A percentile compares a stretch with the other conserved stretches of the same genome.
phyloP scores from a whole-genome alignment of 352 stramenopile genomes.

The Globisporangium sylvaticum region DNA sequence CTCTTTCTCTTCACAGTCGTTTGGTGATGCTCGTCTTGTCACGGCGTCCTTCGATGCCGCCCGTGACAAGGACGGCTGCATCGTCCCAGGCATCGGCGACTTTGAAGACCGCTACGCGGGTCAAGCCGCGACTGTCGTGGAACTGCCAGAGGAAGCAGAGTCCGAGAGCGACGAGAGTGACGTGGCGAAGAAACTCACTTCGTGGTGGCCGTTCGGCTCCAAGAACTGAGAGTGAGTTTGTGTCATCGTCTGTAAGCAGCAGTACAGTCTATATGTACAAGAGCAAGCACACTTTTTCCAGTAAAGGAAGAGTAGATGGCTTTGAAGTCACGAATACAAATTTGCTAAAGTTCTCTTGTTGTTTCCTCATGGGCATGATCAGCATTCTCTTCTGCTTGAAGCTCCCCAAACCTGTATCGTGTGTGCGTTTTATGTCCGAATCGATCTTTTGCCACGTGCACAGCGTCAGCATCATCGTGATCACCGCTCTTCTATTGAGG shows the following conservation, averaged over 20 bases:
- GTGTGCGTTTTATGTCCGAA: background rate
- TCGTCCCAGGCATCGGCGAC: conserved; percentile 68
- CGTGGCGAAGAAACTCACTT: conserved; percentile 41
- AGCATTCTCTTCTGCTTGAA: background rate
- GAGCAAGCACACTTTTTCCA: background rate
- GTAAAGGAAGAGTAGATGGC: background rate
- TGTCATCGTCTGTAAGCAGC: background rate
- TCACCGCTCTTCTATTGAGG: conserved; percentile 8
- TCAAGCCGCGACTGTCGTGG: conserved; percentile 28
- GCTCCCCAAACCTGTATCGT: background rate
- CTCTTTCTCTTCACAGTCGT: too few relatives aligned
- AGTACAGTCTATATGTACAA: background rate
- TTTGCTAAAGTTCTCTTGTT: too few relatives aligned
- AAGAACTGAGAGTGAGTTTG: conserved; percentile 8
- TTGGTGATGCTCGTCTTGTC: conserved; percentile 69
- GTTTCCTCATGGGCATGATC: background rate
- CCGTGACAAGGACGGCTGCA: conserved; percentile 52
- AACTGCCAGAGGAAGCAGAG: conserved; percentile 29
- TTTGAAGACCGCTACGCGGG: conserved; percentile 75
- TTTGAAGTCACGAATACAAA: too few relatives aligned
- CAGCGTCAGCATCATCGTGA: background rate
- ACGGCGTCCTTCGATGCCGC: conserved; percentile 70
- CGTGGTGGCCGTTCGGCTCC: conserved; percentile 29
- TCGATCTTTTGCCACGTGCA: background rate
- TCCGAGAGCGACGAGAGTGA: conserved; percentile 26